phyloP scores from a whole-genome alignment of 2,329 filamentous ascomycete species.

The Claviceps sorghi region DNA sequence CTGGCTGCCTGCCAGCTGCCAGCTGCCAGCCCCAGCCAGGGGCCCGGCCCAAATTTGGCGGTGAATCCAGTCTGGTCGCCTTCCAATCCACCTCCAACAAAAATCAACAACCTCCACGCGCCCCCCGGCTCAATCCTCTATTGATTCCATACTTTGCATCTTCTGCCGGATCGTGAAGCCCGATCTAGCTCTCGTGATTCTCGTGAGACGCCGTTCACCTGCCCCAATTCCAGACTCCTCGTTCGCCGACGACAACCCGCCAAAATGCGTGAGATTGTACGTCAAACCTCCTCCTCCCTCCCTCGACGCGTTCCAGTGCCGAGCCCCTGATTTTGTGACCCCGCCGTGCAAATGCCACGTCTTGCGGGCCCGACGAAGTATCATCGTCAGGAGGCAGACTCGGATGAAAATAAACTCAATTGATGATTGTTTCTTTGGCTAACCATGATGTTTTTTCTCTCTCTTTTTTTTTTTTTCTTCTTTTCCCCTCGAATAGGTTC shows the following conservation, averaged over 20 bases:
- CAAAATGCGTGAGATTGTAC: slow-evolving; percentile 58
- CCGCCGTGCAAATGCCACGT: slow-evolving; percentile 15
- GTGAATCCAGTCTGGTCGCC: slow-evolving; percentile 11
- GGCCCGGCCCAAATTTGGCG: slow-evolving; percentile 10
- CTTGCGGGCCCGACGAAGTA: neutral
- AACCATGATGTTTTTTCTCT: slow-evolving; percentile 20
- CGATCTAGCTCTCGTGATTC: slow-evolving; percentile 18
- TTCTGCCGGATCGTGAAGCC: slow-evolving; percentile 19
- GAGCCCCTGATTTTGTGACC: slow-evolving; percentile 23
- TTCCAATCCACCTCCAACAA: slow-evolving; percentile 11
- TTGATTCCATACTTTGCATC: slow-evolving; percentile 13
- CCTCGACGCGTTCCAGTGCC: slow-evolving; percentile 25
- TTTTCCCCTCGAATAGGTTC: slow-evolving; percentile 59
- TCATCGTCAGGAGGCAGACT: neutral
- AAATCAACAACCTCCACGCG: slow-evolving; percentile 12
- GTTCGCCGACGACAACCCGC: slow-evolving; percentile 13
- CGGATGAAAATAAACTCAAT: slow-evolving; percentile 15
- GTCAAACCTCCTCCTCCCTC: slow-evolving; percentile 18
- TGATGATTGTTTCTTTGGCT: slow-evolving; percentile 30
- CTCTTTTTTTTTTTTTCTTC: slow-evolving; percentile 25
- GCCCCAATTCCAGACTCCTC: slow-evolving; percentile 8
- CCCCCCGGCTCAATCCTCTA: slow-evolving; percentile 9
- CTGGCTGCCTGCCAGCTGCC: neutral
- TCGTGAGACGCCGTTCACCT: slow-evolving; percentile 8
- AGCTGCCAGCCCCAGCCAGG: slow-evolving; percentile 6